Evolutionary conservation across 1,139 yeast species (phyloP).

Genomic region (Hansenula anomala): DNA sequence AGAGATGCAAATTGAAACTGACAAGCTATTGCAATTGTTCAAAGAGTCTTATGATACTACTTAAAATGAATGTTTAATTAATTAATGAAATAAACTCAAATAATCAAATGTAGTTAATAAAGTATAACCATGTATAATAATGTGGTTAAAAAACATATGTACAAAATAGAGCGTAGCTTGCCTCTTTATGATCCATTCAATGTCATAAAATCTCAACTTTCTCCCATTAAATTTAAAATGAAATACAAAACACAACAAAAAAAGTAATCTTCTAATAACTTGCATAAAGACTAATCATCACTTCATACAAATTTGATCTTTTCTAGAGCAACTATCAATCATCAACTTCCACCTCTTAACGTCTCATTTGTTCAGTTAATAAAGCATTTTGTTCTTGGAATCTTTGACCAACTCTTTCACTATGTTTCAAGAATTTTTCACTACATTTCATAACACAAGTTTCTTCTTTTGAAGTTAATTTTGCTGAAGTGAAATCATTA

Average conservation of each 20-base stretch:
- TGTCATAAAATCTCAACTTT: no score
- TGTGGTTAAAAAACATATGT: background rate
- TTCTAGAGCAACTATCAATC: no score
- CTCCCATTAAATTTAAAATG: no score
- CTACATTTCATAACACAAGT: constrained; percentile 87
- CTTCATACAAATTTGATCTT: constrained; percentile 1
- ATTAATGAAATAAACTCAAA: background rate
- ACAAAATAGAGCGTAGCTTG: background rate
- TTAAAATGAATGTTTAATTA: no score
- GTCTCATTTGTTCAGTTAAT: constrained; percentile 42
- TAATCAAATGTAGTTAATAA: no score
- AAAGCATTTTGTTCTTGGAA: constrained; percentile 93
- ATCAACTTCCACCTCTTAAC: no score
- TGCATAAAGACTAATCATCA: background rate
- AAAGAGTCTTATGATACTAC: constrained; percentile 15
- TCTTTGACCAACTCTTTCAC: constrained; percentile 97
- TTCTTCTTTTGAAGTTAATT: constrained; percentile 79
- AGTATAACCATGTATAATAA: background rate
- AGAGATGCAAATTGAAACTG: constrained; percentile 62
- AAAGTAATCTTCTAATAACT: no score
- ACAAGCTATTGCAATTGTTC: constrained; percentile 45
- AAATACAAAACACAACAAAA: no score
- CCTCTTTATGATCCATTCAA: no score
- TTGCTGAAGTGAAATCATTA: constrained; percentile 92
- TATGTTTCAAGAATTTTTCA: constrained; percentile 95